Base-by-base conservation (phyloP, 352 stramenopile genomes). In the Pythium diclinum region DNA sequence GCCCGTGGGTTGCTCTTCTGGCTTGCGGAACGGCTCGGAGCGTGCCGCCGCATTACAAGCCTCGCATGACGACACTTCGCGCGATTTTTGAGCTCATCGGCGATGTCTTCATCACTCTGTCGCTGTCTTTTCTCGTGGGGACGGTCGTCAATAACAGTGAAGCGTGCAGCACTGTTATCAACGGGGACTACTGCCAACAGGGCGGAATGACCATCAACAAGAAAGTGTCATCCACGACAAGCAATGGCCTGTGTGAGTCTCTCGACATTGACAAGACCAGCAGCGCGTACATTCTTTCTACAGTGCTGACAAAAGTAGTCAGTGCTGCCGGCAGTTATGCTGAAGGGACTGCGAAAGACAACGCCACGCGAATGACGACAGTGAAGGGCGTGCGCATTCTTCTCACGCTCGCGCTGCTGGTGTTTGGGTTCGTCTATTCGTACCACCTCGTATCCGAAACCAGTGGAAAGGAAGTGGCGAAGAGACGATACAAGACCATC, bases 131-230 rank as follows among this genome's bases (percentile, higher is more conserved):
- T 51, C 44, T 51, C n/a, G 3, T 51, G 44, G 44, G 44, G 9
- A 51, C 44, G 9, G 44, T 51, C 44, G 44, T 51, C n/a, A 51
- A 51, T 7, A 51, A 51, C 44, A 51, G 44, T 30, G 44, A 51
- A 23, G 44, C 44, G 19, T 51, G 44, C n/a, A 51, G 44, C 44
- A 16, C 44, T 7, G 8, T 16, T 5, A 30, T 30, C 44, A 51
- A 51, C 19, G 44, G 44, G 21, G 44, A 51, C 8, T 19, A 30
- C 44, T 51, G 44, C 44, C n/a, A 51, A 19, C 32, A 11, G 6
- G n/a, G 8, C 3, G 44, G 44, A 10, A 30, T 3, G 44, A 51
- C 44, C 17, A 51, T 51, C 9, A 19, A 51, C 19, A 30, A 3
- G 6, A 51, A 19, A 16, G 44, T 51, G 17, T 28, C 17, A n/a